phyloP scores from a whole-genome alignment of 805 yeast species.

The Cephaloascus albidus region DNA sequence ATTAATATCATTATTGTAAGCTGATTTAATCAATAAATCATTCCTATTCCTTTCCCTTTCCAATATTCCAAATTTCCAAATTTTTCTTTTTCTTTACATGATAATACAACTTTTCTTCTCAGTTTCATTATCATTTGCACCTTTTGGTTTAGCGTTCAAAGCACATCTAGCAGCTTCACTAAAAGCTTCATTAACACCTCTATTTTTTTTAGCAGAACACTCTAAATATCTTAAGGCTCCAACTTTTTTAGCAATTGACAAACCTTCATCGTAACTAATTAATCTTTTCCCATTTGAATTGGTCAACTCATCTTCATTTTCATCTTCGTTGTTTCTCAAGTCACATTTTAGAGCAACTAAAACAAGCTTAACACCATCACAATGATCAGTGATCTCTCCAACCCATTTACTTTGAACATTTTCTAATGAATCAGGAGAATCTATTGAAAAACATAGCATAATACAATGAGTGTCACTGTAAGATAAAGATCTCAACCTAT shows the following conservation, averaged over 20 bases:
- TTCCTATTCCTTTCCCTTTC: too few relatives aligned
- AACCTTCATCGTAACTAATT: constrained; percentile 88
- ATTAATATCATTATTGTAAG: too few relatives aligned
- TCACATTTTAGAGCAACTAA: constrained; percentile 94
- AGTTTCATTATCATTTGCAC: constrained; percentile 42
- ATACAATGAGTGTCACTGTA: constrained; percentile 96
- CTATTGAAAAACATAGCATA: constrained; percentile 92
- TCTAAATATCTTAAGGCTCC: constrained; percentile 94
- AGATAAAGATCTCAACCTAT: constrained; percentile 82
- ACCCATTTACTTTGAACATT: constrained; percentile 96
- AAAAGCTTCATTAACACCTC: constrained; percentile 98
- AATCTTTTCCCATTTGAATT: constrained; percentile 32
- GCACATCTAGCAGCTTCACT: constrained; percentile 99
- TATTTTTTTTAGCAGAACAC: constrained; percentile 91
- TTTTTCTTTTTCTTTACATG: too few relatives aligned
- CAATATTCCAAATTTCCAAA: not conserved
- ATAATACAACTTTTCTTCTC: constrained; percentile 29
- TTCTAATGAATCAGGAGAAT: constrained; percentile 87
- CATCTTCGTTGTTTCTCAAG: constrained; percentile 60
- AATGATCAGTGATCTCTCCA: constrained; percentile 92
- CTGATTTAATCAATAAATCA: too few relatives aligned
- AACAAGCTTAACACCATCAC: constrained; percentile 92
- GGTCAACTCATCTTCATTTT: constrained; percentile 21
- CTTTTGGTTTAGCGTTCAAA: constrained; percentile 78
- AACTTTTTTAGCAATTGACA: constrained; percentile 82